Base-by-base conservation (phyloP, 306 rosid genomes). In the Inga oerstediana region DNA sequence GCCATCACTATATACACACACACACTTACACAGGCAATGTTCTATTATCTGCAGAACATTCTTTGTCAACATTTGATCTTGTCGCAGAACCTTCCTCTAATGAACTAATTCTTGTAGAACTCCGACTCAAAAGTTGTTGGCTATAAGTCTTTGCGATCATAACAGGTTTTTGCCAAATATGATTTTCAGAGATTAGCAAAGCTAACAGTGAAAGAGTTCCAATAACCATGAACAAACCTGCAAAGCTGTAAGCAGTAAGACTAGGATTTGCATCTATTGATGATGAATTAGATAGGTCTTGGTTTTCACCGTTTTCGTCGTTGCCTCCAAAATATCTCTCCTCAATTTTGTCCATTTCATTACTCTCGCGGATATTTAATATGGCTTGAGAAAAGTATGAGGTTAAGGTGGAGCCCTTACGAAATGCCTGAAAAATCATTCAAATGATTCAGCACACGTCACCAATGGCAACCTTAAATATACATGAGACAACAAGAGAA, bases 311-410 rank as follows among this genome's bases (percentile, higher is more conserved):
- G 0, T 81, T 9, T 0, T 81, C n/a, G 2, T 74, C 20, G 27
- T 9, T 75, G 45, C 17, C 66, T 14, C 80, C 80, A 75, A 81
- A 81, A 64, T 81, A 75, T 45, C 27, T 64, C 2, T 30, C 3
- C 3, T 75, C 59, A 49, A 81, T 74, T 4, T 2, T 1, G 1
- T 66, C 45, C 80, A 75, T 75, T 11, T 8, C 43, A 0, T 15
- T 67, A 51, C 34, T 20, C 16, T 81, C 58, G 8, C 58, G 37
- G 0, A 81, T 54, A 44, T 74, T 65, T 34, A 81, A 19, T 22
- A 81, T 51, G 20, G 75, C 80, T 81, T 74, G 75, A 11, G 84
- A 81, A 75, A 81, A 81, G 75, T 74, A 13, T 0, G 75, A 39
- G 44, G 70, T 81, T 51, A 81, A 56, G 35, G 17, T 65, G 34